A percentile compares a stretch with the other conserved stretches of the same genome.
Conservation (phyloP, 495 filamentous ascomycete species). For the Aspergillus steynii region DNA sequence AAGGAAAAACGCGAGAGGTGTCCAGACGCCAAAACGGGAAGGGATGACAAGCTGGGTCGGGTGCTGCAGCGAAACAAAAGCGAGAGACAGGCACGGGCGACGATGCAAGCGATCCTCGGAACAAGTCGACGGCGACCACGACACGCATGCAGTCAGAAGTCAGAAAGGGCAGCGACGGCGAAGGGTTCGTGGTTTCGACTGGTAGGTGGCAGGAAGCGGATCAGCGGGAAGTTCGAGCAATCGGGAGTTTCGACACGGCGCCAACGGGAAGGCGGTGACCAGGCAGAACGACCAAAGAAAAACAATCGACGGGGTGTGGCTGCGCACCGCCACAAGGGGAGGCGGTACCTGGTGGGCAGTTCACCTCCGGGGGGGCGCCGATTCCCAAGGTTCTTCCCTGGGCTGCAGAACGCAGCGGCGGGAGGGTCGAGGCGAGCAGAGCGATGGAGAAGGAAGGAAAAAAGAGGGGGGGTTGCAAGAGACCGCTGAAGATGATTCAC, state of each 20-base stretch:
- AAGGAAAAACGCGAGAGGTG: conserved; percentile 29
- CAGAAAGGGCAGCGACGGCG: not conserved
- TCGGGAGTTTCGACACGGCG: conserved; percentile 17
- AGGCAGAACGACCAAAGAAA: not conserved
- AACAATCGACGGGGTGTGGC: conserved; percentile 12
- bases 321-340: conserved; percentile 24
- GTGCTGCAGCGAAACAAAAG: conserved; percentile 27
- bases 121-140: conserved; percentile 23
- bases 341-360: conserved; percentile 11
- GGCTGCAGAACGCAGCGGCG: conserved; percentile 23
- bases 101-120: conserved; percentile 27
- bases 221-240: conserved; percentile 31
- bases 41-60: conserved; percentile 23
- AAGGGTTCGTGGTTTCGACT: conserved; percentile 11
- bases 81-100: conserved; percentile 23
- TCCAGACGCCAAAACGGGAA: conserved; percentile 18
- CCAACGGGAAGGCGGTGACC: conserved; percentile 9
- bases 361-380: conserved; percentile 8
- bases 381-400: conserved; percentile 19
- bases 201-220: conserved; percentile 27
- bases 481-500: conserved; percentile 22
- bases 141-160: conserved; percentile 23
- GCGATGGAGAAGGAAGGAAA: conserved; percentile 1
- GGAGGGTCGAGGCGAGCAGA: not conserved
- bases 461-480: conserved; percentile 1